Base-by-base conservation (phyloP, 352 stramenopile genomes). In the Hyaloperonospora arabidopsidis region DNA sequence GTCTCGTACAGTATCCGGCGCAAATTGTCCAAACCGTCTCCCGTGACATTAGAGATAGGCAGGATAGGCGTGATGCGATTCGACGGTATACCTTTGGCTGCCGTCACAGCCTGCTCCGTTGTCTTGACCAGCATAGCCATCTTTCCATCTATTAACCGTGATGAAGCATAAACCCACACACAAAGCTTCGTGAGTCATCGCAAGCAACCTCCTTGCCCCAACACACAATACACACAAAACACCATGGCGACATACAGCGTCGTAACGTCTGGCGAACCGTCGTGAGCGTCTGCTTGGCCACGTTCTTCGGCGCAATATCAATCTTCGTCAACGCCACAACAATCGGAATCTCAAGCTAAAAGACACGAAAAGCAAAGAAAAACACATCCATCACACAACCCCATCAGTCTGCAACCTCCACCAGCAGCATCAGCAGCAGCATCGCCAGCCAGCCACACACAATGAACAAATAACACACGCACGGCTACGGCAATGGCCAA, bases 1-100 rank as follows among this genome's bases (percentile, higher is more conserved):
- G 76, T 79, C 36, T 72, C 76, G 57, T 54, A 87, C 49, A 86
- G 76, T 67, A 89, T 86, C 49, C 76, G 76, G 18, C 78, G 71
- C 25, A 93, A 47, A 48, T 93, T 93, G 11, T 73, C 68, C 40
- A 93, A 62, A 0, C 95, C 95, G 52, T 98, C 86, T 18, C 97
- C 97, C 11, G 95, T 98, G 10, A 99, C 97, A 74, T 97, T 98
- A 2, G 95, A 98, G 32, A 98, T 93, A 10, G 96, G 88, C 66
- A 99, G 84, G 53, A 99, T 97, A 5, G 97, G 97, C 34, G 95
- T 97, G 40, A 99, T 79, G 34, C 91, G 80, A 63, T 96, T 95
- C 29, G 80, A 94, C 23, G 79, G 80, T 43, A 97, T 87, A 50
- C 84, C 76, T 58, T 96, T 93, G 5, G 87, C 87, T 10, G 92